Percentiles rank a stretch among this genome's conserved stretches.
Evolutionary conservation across 1,284 basidiomycete genomes (phyloP).

Genomic region (Ceratobasidium sp.): DNA sequence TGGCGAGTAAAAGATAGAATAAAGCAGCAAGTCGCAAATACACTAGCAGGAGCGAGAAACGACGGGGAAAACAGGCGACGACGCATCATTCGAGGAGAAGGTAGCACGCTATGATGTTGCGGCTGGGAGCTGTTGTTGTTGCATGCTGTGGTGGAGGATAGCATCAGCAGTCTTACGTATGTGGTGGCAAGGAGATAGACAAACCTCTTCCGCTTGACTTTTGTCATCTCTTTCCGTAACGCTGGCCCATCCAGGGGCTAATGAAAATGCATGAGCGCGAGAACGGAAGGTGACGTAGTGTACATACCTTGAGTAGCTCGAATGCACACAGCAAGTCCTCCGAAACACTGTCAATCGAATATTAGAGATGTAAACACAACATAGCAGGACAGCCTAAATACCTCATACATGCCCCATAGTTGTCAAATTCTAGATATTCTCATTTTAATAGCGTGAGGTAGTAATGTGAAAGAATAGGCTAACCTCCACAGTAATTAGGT

Average conservation of each 20-base stretch:
- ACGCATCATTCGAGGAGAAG: slow-evolving; percentile 13
- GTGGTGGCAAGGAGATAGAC: neutral
- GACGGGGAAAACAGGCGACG: slow-evolving; percentile 12
- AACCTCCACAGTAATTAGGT: slow-evolving; percentile 96
- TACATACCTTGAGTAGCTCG: slow-evolving; percentile 81
- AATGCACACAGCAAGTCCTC: slow-evolving; percentile 98
- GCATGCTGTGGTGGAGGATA: slow-evolving; percentile 7
- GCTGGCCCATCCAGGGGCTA: slow-evolving; percentile 91
- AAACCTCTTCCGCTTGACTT: slow-evolving; percentile 95
- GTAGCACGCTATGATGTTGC: slow-evolving; percentile 16
- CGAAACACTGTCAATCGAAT: slow-evolving; percentile 77
- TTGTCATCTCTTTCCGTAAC: slow-evolving; percentile 98
- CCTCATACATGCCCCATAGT: slow-evolving; percentile 97
- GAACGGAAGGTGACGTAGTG: neutral
- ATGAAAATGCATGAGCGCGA: slow-evolving; percentile 1
- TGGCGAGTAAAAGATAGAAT: slow-evolving; percentile 33
- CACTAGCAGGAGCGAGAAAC: slow-evolving; percentile 24
- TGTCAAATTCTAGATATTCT: slow-evolving; percentile 82
- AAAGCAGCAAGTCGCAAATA: slow-evolving; percentile 28
- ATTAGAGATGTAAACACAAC: slow-evolving; percentile 42
- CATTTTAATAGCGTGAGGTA: slow-evolving; percentile 42
- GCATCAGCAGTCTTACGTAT: neutral
- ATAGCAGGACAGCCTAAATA: slow-evolving; percentile 52
- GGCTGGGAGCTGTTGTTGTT: slow-evolving; percentile 23
- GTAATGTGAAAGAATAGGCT: slow-evolving; percentile 53